These are phyloP conservation scores for Beta vulgaris DNA, from an alignment of 148 eudicot genomes.

Conservation along the genomic window DNA sequence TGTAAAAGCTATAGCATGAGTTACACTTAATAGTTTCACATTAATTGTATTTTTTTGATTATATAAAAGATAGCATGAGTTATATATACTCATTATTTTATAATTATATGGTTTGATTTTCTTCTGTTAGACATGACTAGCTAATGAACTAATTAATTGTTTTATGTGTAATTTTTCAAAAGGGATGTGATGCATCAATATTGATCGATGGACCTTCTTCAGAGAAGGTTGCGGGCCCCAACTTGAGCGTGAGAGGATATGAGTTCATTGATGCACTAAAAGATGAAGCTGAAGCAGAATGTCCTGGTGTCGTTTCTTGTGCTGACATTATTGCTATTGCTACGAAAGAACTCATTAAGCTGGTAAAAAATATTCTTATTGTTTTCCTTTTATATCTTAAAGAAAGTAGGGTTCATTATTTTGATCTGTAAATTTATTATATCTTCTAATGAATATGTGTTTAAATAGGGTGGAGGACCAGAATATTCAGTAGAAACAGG, in stretches of 20 bases:
- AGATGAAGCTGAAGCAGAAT: slow-evolving; percentile 1
- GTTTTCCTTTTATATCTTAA: background rate
- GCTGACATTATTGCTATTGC: slow-evolving; percentile 21
- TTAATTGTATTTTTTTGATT: too few relatives aligned
- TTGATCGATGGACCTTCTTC: slow-evolving; percentile 9
- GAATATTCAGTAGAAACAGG: slow-evolving; percentile 28
- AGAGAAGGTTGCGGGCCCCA: slow-evolving; percentile 20
- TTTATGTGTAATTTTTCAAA: background rate
- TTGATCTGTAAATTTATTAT: too few relatives aligned
- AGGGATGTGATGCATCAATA: slow-evolving; percentile 32
- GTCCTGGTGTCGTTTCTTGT: slow-evolving; percentile 22
- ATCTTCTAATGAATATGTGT: too few relatives aligned
- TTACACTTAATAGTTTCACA: too few relatives aligned
- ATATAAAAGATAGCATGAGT: too few relatives aligned
- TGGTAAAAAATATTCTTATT: slow-evolving; percentile 9
- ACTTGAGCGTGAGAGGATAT: slow-evolving; percentile 14
- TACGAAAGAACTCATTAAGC: slow-evolving; percentile 12
- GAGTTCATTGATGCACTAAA: slow-evolving; percentile 20
- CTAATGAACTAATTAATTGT: background rate
- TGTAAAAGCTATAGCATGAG: too few relatives aligned
- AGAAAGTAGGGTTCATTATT: too few relatives aligned
- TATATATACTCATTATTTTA: too few relatives aligned
- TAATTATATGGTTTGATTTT: too few relatives aligned
- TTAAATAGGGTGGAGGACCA: slow-evolving; percentile 33
- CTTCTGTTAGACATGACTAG: too few relatives aligned